Evolutionary conservation across 306 rosid species (phyloP), one percentile per base, ranked within the genome.

Genomic region (Rosa rugosa): DNA sequence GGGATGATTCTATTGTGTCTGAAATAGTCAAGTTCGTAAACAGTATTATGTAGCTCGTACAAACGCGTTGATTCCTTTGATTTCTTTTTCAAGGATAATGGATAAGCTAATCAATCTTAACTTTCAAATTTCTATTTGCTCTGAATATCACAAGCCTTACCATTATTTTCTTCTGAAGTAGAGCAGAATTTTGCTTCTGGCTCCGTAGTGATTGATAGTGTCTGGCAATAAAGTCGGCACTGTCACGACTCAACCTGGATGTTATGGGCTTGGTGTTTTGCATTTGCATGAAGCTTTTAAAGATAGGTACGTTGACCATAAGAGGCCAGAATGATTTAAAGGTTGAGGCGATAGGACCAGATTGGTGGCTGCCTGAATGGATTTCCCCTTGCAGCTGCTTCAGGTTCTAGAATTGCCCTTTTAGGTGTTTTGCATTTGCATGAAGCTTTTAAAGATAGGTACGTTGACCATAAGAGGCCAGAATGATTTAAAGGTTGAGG

Each of bases 21-120:
- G 54, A 56, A 69, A 16, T 69, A 22, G 50, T 41, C 72, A 4
- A 38, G n/a, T 94, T 66, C 94, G 92, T 80, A 94, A 94, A 88
- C 97, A 94, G 56, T 94, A 97, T 79, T 92, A 94, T 71, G 78
- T 90, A 73, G 98, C 97, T 77, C 94, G 94, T 25, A 90, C 98
- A 90, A 94, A 83, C 96, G 97, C 10, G 42, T 89, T 65, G 73
- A 31, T 90, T 76, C 94, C 98, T 78, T 76, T 92, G 66, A 90
- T 82, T 79, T 31, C 34, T 92, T 92, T 82, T 80, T 88, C 5
- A 85, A 80, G 34, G 79, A 75, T 23, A 83, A 72, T 25, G 93
- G 93, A 70, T 87, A 87, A 80, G 97, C 97, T 94, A 85, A 70
- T 59, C 59, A 31, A 34, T n/a, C 66, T 34, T 69, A 36, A 27